Base-by-base conservation (phyloP, 1,284 basidiomycete genomes). In the Porogramme epimiltina region DNA sequence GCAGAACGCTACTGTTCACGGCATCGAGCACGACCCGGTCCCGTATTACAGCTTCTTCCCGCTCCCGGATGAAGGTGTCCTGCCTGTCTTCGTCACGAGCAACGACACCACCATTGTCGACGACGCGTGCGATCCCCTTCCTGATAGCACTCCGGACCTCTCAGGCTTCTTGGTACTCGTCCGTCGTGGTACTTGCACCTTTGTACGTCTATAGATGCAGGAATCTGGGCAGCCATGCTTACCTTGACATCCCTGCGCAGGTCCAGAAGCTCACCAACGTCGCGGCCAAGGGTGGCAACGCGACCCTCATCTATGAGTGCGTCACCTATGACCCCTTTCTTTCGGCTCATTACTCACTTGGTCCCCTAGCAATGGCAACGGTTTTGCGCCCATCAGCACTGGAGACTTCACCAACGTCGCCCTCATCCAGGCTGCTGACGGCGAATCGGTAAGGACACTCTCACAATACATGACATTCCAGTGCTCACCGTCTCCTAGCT, bases 91-190 rank as follows among this genome's bases (percentile, higher is more conserved):
- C 44, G 75, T 70, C 0, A 73, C 69, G 4, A 77, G 75, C 26
- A 77, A 69, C 20, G 70, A 76, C 48, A 70, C 72, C 3, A 73
- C 74, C 4, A 63, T 75, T 8, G 61, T 64, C 3, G 70, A 77
- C 55, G 82, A 85, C 60, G 82, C 81, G 2, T 85, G 82, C 66
- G 60, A 73, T 44, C 71, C 80, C 4, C 71, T 85, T 3, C 80
- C 81, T 3, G 74, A 71, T 33, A 65, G 56, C 38, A 84, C 78
- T 0, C 82, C 82, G 0, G 74, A 84, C 60, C 70, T 86, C 3
- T 74, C 76, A 6, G 56, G 59, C 2, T 77, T 70, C 43, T 59
- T 82, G 11, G 77, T 78, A 3, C 57, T 84, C 42, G 70, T 84
- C 39, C 74, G 79, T 34, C 72, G 82, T 19, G 82, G 82, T 3